These are phyloP conservation scores for Mesembryanthemum crystallinum DNA, from an alignment of 148 eudicot species.

Conservation along the genomic window DNA sequence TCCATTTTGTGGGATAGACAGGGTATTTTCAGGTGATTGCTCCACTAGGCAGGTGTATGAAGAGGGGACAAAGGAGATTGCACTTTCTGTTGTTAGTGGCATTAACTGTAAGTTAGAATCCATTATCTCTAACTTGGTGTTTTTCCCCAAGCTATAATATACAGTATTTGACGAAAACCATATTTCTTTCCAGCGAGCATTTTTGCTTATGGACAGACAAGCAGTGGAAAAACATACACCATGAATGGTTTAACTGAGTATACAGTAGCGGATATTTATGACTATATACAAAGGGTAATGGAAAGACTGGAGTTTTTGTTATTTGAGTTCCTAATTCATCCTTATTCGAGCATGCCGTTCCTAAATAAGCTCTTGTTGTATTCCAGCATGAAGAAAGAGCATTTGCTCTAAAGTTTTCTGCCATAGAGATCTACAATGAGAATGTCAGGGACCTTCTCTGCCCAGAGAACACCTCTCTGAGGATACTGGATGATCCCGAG, in stretches of 20 bases:
- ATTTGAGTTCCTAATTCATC: constrained; percentile 10
- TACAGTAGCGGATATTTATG: constrained; percentile 87
- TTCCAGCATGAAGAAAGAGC: constrained; percentile 86
- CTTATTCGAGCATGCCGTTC: not conserved
- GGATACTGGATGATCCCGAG: constrained; percentile 89
- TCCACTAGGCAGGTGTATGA: constrained; percentile 76
- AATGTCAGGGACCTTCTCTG: constrained; percentile 88
- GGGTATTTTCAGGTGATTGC: constrained; percentile 88
- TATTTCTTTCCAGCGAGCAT: constrained; percentile 60
- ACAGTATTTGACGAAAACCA: not conserved
- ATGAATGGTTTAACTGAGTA: constrained; percentile 86
- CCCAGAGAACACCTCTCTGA: constrained; percentile 60
- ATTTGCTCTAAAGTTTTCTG: constrained; percentile 86
- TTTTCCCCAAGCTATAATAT: not conserved
- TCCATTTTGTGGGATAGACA: constrained; percentile 46
- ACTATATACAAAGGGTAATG: constrained; percentile 74
- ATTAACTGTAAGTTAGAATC: constrained; percentile 69
- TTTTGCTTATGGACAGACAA: constrained; percentile 96
- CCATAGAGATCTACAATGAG: constrained; percentile 93
- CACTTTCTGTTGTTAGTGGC: constrained; percentile 88
- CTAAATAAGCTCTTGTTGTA: constrained; percentile 17
- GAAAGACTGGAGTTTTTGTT: not conserved
- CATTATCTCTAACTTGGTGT: not conserved
- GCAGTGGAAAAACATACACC: constrained; percentile 96
- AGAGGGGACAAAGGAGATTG: constrained; percentile 81